phyloP scores from a whole-genome alignment of 108 stramenopile species.

The Pinguiococcus pyrenoidosus region DNA sequence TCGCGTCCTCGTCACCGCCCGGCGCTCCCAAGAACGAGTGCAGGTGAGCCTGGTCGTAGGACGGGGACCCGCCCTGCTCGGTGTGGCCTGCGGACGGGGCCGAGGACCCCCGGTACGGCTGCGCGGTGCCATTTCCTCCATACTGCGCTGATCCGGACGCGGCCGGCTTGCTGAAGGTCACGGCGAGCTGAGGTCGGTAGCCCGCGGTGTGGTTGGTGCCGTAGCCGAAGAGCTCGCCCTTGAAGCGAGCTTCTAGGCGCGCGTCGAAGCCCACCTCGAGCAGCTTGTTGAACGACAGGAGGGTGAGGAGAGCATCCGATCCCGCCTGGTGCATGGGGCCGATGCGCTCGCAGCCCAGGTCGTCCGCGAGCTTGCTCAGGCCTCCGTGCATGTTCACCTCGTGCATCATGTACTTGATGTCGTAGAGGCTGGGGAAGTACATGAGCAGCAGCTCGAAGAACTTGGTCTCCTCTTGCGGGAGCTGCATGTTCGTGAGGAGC shows the following conservation, averaged over 20 bases:
- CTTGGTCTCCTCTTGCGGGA: conserved; percentile 43
- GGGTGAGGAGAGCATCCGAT: conserved; percentile 82
- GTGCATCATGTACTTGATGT: conserved; percentile 93
- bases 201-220: conserved; percentile 12
- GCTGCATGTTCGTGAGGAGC: conserved; percentile 42
- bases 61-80: too few species aligned
- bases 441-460: conserved; percentile 82
- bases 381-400: conserved; percentile 83
- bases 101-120: too few species aligned
- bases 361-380: conserved; percentile 74
- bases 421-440: conserved; percentile 94
- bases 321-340: conserved; percentile 99
- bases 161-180: too few species aligned
- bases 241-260: conserved; percentile 11
- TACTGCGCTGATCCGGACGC: too few species aligned
- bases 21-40: too few species aligned
- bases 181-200: too few species aligned
- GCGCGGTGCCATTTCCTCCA: too few species aligned
- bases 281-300: conserved; percentile 25
- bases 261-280: conserved; percentile 20
- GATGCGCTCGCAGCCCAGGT: conserved; percentile 73
- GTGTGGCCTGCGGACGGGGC: too few species aligned
- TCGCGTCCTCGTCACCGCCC: too few species aligned
- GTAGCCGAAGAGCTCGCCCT: conserved; percentile 33
- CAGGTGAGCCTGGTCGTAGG: too few species aligned